Conservation (phyloP, 768 basidiomycete genomes). For the Hirschioporus abietinus region DNA sequence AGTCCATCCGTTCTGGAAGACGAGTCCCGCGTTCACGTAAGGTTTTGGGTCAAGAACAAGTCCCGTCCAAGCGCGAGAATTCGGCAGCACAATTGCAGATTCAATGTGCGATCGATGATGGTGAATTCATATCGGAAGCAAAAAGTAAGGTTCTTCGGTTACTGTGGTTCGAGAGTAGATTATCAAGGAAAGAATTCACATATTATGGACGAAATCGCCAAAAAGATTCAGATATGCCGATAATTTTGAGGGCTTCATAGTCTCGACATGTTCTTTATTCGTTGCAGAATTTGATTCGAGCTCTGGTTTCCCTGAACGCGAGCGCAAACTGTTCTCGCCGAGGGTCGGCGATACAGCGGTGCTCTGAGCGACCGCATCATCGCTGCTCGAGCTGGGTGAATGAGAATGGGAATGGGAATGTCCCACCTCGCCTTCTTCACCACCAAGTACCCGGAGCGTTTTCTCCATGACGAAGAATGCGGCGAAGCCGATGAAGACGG, state of each 20-base stretch:
- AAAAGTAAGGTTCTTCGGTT: neutral
- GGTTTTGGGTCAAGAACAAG: neutral
- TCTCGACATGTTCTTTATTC: constrained; percentile 13
- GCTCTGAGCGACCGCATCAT: constrained; percentile 21
- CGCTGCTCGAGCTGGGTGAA: constrained; percentile 50
- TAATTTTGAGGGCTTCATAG: constrained; percentile 57
- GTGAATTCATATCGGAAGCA: neutral
- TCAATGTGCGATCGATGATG: neutral
- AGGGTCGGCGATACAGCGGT: constrained; percentile 39
- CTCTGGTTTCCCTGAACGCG: constrained; percentile 30
- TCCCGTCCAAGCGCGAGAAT: neutral
- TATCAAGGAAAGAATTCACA: constrained; percentile 43
- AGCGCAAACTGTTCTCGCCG: constrained; percentile 43
- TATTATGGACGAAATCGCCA: constrained; percentile 92
- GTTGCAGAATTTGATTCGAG: constrained; percentile 16
- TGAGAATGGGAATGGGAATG: constrained; percentile 53
- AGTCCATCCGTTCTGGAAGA: constrained; percentile 79
- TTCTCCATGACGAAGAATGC: constrained; percentile 94
- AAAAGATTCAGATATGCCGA: constrained; percentile 92
- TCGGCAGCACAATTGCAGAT: neutral
- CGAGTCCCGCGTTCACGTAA: constrained; percentile 3
- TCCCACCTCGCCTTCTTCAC: constrained; percentile 44
- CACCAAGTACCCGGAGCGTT: constrained; percentile 73
- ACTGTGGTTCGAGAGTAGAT: constrained; percentile 15
- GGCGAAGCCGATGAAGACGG: constrained; percentile 82